Percentiles rank a stretch among this genome's conserved stretches.
phyloP scores from a whole-genome alignment of 129 eudicot genomes.

The Centaurea solstitialis region DNA sequence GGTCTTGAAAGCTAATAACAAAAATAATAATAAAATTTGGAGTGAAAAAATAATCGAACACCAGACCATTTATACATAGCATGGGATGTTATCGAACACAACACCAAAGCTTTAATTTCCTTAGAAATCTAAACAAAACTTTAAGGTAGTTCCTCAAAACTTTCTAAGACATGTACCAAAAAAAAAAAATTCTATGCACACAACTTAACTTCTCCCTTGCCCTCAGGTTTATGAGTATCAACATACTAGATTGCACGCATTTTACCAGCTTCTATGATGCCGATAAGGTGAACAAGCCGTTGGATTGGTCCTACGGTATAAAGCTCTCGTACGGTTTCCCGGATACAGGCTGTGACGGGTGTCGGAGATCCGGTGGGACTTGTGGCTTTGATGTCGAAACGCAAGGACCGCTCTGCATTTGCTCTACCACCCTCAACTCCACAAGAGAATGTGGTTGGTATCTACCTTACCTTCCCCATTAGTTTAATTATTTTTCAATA shows the following conservation, averaged over 20 bases:
- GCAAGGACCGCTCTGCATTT: slow-evolving; percentile 68
- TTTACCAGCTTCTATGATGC: slow-evolving; percentile 73
- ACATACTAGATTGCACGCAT: slow-evolving; percentile 85
- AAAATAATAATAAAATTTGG: too few relatives aligned
- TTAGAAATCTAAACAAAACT: too few relatives aligned
- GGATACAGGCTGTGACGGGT: slow-evolving; percentile 83
- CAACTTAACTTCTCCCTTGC: too few relatives aligned
- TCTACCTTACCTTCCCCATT: not conserved
- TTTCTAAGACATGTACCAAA: too few relatives aligned
- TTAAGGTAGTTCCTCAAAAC: too few relatives aligned
- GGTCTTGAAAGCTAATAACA: too few relatives aligned
- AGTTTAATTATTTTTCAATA: too few relatives aligned
- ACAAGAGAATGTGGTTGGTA: slow-evolving; percentile 78
- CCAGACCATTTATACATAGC: too few relatives aligned
- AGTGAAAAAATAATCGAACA: too few relatives aligned
- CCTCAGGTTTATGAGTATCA: slow-evolving; percentile 83
- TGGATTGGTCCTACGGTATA: slow-evolving; percentile 92
- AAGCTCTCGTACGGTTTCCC: slow-evolving; percentile 65
- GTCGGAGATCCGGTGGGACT: slow-evolving; percentile 72
- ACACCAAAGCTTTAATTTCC: too few relatives aligned
- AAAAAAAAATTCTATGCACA: too few relatives aligned
- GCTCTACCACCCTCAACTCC: slow-evolving; percentile 60
- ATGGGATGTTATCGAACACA: too few relatives aligned
- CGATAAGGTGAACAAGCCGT: slow-evolving; percentile 50
- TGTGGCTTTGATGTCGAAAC: slow-evolving; percentile 93